phyloP scores from a whole-genome alignment of 2,329 filamentous ascomycete species.

The Chaetomiaceae sp. region DNA sequence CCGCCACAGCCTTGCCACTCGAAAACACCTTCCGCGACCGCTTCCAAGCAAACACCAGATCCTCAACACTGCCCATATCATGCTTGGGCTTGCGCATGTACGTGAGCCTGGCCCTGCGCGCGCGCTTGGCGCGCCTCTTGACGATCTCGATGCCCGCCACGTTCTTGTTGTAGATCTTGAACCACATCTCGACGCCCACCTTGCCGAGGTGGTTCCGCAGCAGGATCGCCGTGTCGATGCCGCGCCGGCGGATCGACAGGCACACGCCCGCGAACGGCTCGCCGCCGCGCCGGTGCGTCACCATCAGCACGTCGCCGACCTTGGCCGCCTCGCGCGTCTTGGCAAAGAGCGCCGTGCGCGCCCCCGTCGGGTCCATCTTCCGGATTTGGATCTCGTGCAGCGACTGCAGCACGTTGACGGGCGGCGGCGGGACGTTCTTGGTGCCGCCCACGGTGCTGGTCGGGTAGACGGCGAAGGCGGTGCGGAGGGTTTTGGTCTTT shows the following conservation, averaged over 20 bases:
- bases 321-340: constrained; percentile 68
- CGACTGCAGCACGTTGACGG: constrained; percentile 56
- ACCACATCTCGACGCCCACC: constrained; percentile 94
- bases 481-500: constrained; percentile 33
- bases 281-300: constrained; percentile 70
- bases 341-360: constrained; percentile 76
- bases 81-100: constrained; percentile 88
- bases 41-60: constrained; percentile 63
- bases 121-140: constrained; percentile 77
- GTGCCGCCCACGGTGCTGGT: constrained; percentile 12
- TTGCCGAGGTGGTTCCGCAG: constrained; percentile 82
- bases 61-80: constrained; percentile 81
- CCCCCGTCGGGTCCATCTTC: constrained; percentile 77
- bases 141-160: constrained; percentile 91
- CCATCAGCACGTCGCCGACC: constrained; percentile 85
- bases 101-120: constrained; percentile 79
- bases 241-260: constrained; percentile 80
- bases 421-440: constrained; percentile 18
- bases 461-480: constrained; percentile 48
- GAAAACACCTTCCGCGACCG: constrained; percentile 39
- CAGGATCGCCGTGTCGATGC: constrained; percentile 82
- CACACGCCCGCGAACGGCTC: constrained; percentile 90
- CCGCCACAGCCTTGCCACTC: constrained; percentile 26
- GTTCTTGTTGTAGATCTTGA: constrained; percentile 88
- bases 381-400: constrained; percentile 66